Conservation (phyloP, 179 eudicot species). For the Amaranthus tricolor region DNA sequence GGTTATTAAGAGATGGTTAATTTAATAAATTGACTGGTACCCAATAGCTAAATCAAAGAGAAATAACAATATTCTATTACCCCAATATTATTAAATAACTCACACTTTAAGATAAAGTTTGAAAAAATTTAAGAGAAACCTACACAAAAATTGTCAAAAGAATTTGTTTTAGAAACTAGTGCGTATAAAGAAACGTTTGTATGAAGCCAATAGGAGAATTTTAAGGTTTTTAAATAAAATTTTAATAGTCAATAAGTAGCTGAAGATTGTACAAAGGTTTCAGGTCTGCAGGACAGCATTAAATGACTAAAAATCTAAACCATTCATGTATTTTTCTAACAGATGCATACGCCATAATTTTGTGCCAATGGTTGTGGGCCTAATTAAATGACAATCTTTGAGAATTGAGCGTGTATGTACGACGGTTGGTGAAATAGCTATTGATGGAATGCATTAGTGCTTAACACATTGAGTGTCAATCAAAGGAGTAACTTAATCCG, state of each 20-base stretch:
- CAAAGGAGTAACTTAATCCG: background rate
- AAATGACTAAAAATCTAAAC: constrained; percentile 21
- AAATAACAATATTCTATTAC: too few species aligned
- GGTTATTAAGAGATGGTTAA: too few species aligned
- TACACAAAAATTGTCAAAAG: background rate
- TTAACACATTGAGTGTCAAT: background rate
- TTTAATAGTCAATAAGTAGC: background rate
- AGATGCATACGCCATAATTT: background rate
- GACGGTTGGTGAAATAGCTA: background rate
- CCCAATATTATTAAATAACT: too few species aligned
- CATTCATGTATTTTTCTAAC: constrained; percentile 21
- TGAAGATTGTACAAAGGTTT: constrained; percentile 17
- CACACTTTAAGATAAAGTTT: too few species aligned
- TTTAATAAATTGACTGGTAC: too few species aligned
- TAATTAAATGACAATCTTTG: constrained; percentile 1
- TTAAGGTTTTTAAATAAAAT: too few species aligned
- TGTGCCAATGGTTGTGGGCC: constrained; percentile 25
- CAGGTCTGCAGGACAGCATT: constrained; percentile 18
- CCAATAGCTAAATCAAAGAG: too few species aligned
- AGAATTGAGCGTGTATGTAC: constrained; percentile 18
- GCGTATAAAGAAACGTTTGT: constrained; percentile 1
- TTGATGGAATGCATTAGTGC: constrained; percentile 10
- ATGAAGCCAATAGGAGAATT: constrained; percentile 3
- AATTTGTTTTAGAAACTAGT: constrained; percentile 3
- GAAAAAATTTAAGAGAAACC: background rate